Percentiles rank a stretch among this genome's conserved stretches.
Conservation (phyloP, 2,329 filamentous ascomycete genomes). For the Pestalotiopsis sp. region DNA sequence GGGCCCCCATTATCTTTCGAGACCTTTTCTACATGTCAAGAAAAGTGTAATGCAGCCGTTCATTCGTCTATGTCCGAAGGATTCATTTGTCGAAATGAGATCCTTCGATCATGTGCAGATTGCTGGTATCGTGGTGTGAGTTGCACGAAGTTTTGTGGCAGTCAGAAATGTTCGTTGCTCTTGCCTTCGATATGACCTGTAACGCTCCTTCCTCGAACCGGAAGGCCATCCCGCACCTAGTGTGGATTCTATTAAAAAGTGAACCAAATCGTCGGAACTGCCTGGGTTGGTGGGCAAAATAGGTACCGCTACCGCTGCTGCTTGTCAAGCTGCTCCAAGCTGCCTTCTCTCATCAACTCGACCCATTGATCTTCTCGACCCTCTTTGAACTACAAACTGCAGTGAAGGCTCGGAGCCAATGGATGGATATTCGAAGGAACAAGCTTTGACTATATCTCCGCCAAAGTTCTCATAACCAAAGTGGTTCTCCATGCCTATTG, state of each 20-base stretch:
- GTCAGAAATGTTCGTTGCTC: neutral
- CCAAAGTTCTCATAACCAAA: no score
- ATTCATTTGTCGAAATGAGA: neutral
- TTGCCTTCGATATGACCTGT: neutral
- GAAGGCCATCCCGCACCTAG: slow-evolving; percentile 20
- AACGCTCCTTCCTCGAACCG: neutral
- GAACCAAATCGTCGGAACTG: slow-evolving; percentile 34
- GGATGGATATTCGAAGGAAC: no score
- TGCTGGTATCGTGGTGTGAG: neutral
- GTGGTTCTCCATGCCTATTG: neutral
- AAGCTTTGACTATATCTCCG: no score
- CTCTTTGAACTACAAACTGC: no score
- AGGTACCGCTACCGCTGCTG: neutral
- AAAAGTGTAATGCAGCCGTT: neutral
- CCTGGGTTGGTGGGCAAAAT: slow-evolving; percentile 14
- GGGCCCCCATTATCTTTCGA: neutral
- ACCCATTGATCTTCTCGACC: no score
- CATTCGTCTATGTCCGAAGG: neutral
- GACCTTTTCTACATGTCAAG: neutral
- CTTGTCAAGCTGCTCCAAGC: neutral
- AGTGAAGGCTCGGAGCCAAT: no score
- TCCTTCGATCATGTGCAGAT: neutral
- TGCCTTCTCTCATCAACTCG: neutral
- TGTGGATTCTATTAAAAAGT: slow-evolving; percentile 27
- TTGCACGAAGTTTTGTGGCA: neutral